Evolutionary conservation across 1,284 basidiomycete species (phyloP).

Genomic region (Sporisorium graminicola): DNA sequence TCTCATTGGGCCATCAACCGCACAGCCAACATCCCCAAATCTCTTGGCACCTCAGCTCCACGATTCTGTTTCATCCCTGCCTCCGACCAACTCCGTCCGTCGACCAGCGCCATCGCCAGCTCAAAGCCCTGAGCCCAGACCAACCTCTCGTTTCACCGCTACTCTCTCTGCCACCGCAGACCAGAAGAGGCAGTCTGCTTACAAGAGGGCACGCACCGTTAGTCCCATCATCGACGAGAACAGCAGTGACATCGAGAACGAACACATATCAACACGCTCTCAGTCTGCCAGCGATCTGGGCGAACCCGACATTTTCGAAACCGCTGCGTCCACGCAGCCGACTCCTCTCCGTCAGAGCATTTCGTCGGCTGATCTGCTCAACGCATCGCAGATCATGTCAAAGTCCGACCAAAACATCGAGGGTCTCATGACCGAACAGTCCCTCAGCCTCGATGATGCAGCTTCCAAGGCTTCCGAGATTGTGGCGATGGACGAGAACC

Average conservation of each 20-base stretch:
- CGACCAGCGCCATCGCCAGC: constrained; percentile 31
- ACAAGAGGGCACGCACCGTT: constrained; percentile 47
- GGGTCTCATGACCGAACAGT: constrained; percentile 48
- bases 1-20: neutral
- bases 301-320: constrained; percentile 25
- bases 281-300: constrained; percentile 42
- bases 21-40: neutral
- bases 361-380: constrained; percentile 27
- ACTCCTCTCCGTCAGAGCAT: constrained; percentile 44
- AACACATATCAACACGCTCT: constrained; percentile 27
- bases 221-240: constrained; percentile 55
- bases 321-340: constrained; percentile 14
- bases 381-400: constrained; percentile 19
- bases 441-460: constrained; percentile 41
- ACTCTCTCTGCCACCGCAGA: constrained; percentile 12
- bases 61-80: constrained; percentile 5
- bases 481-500: constrained; percentile 18
- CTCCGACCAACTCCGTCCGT: constrained; percentile 13
- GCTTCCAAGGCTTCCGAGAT: constrained; percentile 2
- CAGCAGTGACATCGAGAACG: constrained; percentile 48
- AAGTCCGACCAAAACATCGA: constrained; percentile 44
- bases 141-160: constrained; percentile 19
- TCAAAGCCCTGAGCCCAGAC: constrained; percentile 28
- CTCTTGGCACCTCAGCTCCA: neutral
- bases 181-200: constrained; percentile 16